These are phyloP conservation scores for Tulasnella sp. DNA, from an alignment of 768 basidiomycete species.

Conservation along the genomic window DNA sequence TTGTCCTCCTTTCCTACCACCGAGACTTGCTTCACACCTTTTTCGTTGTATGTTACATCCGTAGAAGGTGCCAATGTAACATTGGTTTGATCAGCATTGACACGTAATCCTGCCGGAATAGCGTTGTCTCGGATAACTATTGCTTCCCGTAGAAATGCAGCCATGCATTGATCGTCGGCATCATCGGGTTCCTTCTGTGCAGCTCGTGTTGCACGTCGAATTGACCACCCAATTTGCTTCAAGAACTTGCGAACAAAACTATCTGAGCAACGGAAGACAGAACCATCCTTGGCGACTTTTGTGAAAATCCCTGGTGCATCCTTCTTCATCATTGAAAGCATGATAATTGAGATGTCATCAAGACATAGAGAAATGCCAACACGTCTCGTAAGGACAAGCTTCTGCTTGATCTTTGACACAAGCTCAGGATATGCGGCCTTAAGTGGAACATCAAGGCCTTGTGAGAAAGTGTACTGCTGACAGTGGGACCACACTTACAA, in stretches of 20 bases:
- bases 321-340: slow-evolving; percentile 23
- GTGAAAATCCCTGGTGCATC: slow-evolving; percentile 24
- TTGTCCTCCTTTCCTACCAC: slow-evolving; percentile 24
- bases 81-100: slow-evolving; percentile 23
- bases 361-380: slow-evolving; percentile 21
- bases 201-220: too few species aligned
- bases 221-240: too few species aligned
- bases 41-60: slow-evolving; percentile 19
- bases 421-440: background rate
- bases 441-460: too few species aligned
- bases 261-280: slow-evolving; percentile 24
- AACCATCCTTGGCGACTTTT: slow-evolving; percentile 21
- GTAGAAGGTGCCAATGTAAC: slow-evolving; percentile 16
- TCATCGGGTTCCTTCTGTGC: too few species aligned
- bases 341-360: slow-evolving; percentile 23
- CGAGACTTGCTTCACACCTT: slow-evolving; percentile 22
- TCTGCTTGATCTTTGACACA: background rate
- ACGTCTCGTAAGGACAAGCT: slow-evolving; percentile 16
- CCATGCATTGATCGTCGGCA: too few species aligned
- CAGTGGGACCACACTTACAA: too few species aligned
- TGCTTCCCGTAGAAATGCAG: slow-evolving; percentile 20
- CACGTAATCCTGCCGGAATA: slow-evolving; percentile 19
- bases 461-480: too few species aligned
- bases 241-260: slow-evolving; percentile 22
- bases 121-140: slow-evolving; percentile 17